A percentile compares a stretch with the other conserved stretches of the same genome.
These are phyloP conservation scores for Trichoderma gracile DNA, from an alignment of 2,329 filamentous ascomycete species.

Conservation along the genomic window DNA sequence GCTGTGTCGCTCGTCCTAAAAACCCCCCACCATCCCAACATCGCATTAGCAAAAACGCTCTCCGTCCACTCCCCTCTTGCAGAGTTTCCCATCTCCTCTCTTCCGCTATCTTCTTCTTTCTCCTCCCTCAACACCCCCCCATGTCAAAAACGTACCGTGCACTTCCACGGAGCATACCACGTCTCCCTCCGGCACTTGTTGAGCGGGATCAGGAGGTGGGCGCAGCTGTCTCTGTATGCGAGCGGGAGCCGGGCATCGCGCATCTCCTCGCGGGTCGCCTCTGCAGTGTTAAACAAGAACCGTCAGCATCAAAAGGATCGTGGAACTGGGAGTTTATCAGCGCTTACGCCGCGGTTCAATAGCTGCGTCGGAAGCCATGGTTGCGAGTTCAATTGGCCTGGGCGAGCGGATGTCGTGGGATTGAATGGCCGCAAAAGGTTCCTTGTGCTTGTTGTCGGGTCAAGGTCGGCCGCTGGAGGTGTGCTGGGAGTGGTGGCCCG, in stretches of 20 bases:
- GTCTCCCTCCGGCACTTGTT: constrained; percentile 92
- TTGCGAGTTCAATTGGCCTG: constrained; percentile 40
- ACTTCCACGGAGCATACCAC: constrained; percentile 98
- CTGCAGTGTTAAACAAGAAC: constrained; percentile 44
- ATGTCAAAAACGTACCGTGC: constrained; percentile 66
- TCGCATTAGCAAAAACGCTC: constrained; percentile 2
- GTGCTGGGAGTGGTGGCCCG: neutral
- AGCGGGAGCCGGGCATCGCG: constrained; percentile 84
- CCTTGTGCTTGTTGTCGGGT: constrained; percentile 3
- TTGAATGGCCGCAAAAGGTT: constrained; percentile 9
- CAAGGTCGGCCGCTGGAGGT: constrained; percentile 15
- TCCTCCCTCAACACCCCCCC: neutral
- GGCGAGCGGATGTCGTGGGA: constrained; percentile 27
- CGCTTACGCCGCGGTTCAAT: constrained; percentile 44
- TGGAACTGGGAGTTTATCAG: no score
- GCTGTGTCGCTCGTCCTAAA: constrained; percentile 87
- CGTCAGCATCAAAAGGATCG: neutral
- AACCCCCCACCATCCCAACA: constrained; percentile 14
- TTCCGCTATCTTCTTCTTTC: neutral
- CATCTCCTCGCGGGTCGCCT: constrained; percentile 89
- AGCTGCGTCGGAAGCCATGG: constrained; percentile 42
- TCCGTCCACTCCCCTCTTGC: no score
- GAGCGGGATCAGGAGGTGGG: constrained; percentile 88
- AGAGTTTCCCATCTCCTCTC: neutral
- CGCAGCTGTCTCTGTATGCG: constrained; percentile 93